Conservation (phyloP, 2,329 filamentous ascomycete species). For the Helotiales sp. region DNA sequence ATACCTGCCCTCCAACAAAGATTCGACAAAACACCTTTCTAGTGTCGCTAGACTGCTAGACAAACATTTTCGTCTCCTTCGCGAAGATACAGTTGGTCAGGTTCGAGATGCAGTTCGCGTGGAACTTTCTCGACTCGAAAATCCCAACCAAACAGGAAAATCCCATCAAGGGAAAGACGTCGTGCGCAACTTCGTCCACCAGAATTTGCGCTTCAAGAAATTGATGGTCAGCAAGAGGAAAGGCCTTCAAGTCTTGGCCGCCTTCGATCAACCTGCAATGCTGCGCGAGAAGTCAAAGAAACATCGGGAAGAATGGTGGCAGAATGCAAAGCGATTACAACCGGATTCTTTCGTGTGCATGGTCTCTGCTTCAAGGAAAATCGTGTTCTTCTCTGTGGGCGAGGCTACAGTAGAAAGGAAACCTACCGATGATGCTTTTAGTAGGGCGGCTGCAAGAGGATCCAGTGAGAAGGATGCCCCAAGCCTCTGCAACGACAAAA, state of each 20-base stretch:
- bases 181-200: conserved; percentile 37
- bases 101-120: conserved; percentile 49
- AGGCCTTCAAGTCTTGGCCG: conserved; percentile 46
- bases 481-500: conserved; percentile 30
- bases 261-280: conserved; percentile 46
- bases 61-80: conserved; percentile 54
- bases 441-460: conserved; percentile 18
- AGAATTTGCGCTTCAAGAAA: conserved; percentile 21
- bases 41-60: conserved; percentile 52
- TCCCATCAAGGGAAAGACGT: conserved; percentile 33
- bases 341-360: conserved; percentile 52
- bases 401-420: conserved; percentile 25
- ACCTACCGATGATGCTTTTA: conserved; percentile 4
- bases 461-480: conserved; percentile 12
- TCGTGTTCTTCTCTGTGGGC: conserved; percentile 45
- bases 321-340: conserved; percentile 47
- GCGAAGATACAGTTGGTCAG: conserved; percentile 56
- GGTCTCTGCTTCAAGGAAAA: conserved; percentile 39
- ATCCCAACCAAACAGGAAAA: conserved; percentile 41
- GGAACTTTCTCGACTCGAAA: conserved; percentile 36
- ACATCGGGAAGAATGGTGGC: conserved; percentile 50
- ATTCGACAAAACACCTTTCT: conserved; percentile 40
- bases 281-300: conserved; percentile 24
- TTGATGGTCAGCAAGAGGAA: conserved; percentile 26
- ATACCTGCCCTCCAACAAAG: conserved; percentile 45